These are phyloP conservation scores for Nymphaea colorata DNA, from an alignment of 164 flowering plant genomes.

Conservation along the genomic window DNA sequence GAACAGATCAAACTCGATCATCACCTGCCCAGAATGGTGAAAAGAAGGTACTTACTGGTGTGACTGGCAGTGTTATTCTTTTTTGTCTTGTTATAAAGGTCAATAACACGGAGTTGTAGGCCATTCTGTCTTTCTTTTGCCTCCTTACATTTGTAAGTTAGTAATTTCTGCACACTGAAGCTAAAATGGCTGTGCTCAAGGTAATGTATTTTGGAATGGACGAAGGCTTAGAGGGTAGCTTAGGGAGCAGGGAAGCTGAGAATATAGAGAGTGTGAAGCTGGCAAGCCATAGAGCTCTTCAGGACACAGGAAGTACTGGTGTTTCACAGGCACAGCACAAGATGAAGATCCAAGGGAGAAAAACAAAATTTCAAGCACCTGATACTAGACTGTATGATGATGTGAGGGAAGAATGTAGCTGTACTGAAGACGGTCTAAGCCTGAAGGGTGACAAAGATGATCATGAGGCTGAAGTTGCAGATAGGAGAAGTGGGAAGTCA, in stretches of 20 bases:
- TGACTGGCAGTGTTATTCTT: background rate
- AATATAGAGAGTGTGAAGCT: conserved; percentile 33
- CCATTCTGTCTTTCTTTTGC: background rate
- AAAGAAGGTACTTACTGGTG: conserved; percentile 24
- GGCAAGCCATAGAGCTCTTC: conserved; percentile 10
- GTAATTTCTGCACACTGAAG: conserved; percentile 6
- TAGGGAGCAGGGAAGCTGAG: conserved; percentile 55
- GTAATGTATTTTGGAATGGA: conserved; percentile 16
- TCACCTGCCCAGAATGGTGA: conserved; percentile 39
- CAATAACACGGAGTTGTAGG: no score
- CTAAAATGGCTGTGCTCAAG: conserved; percentile 19
- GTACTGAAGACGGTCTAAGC: conserved; percentile 52
- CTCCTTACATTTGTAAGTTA: no score
- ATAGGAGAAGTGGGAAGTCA: conserved; percentile 17
- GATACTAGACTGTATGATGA: conserved; percentile 32
- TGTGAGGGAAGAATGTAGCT: conserved; percentile 60
- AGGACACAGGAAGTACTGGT: conserved; percentile 24
- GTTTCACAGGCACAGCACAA: conserved; percentile 17
- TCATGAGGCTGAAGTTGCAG: conserved; percentile 29
- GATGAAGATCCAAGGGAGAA: conserved; percentile 26
- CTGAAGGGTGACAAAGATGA: conserved; percentile 21
- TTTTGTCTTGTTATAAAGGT: background rate
- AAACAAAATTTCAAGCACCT: conserved; percentile 20
- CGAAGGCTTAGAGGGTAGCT: conserved; percentile 49
- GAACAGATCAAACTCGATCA: conserved; percentile 22